Evolutionary conservation across 2,329 filamentous ascomycete species (phyloP).

Genomic region (Chaetomium sp.): DNA sequence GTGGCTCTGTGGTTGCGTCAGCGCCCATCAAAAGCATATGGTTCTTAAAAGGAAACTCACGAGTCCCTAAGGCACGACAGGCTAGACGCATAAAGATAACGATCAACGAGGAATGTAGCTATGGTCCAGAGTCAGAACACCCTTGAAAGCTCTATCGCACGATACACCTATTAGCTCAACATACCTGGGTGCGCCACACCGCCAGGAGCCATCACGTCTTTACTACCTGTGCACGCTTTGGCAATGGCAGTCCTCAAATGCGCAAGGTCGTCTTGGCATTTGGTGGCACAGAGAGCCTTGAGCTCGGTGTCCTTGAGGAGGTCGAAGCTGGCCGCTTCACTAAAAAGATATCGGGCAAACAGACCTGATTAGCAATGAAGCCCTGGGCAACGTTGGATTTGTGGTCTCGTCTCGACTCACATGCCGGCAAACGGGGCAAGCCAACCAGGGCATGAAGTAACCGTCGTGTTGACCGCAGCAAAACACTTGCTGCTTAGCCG

Average conservation of each 20-base stretch:
- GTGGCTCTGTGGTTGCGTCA: too few species aligned
- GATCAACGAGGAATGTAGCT: background rate
- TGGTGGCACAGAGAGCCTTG: background rate
- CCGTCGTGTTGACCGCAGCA: background rate
- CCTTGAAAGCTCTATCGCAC: too few species aligned
- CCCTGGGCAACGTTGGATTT: background rate
- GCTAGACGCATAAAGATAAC: background rate
- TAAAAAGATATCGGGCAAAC: background rate
- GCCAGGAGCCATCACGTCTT: background rate
- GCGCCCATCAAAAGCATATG: too few species aligned
- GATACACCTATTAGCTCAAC: background rate
- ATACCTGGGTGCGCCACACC: background rate
- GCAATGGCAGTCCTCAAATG: background rate
- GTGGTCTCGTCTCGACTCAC: background rate
- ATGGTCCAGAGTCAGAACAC: background rate
- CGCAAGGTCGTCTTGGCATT: background rate
- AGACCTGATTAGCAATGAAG: background rate
- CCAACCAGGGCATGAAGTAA: background rate
- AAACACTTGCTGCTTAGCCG: background rate
- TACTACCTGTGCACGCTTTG: background rate
- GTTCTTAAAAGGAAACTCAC: background rate
- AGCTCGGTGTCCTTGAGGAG: background rate
- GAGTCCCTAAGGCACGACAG: background rate
- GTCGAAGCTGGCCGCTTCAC: background rate
- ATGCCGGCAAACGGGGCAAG: background rate